Base-by-base conservation (phyloP, 768 basidiomycete species). In the Melanogaster broomeanus region DNA sequence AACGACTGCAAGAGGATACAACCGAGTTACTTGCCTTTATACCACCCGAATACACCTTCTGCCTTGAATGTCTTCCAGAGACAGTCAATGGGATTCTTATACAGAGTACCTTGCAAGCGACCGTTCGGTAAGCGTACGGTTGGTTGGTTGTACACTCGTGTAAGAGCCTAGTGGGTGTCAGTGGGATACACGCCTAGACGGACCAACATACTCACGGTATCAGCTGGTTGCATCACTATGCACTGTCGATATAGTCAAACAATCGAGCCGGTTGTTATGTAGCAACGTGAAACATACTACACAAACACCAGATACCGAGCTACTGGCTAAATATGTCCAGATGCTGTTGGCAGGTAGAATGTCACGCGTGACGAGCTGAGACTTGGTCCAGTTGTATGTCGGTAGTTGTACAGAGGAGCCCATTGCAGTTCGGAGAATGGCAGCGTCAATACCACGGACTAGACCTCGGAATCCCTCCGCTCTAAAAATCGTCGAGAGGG, bases 71-170 rank as follows among this genome's bases (percentile, higher is more conserved):
- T 99, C 77, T 97, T 98, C 91, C 90, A 96, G 44, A 99, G 74
- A 72, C 96, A 98, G 61, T 98, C 94, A 61, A 98, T 85, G 4
- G 95, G 95, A 63, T 89, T 94, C 68, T 80, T 89, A 72, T 98
- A 97, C 18, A 95, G 72, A 1, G 83, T 74, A 12, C 93, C 95
- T 55, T 83, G 80, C 25, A 81, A 65, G 59, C 74, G 84, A 30
- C 93, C 93, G 59, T 88, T 78, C 3, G 88, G 84, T 33, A 84
- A 77, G 40, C 73, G 73, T 58, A 76, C 77, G 0, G 92, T 93
- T 10, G 92, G 90, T 76, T 96, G 97, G 64, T 98, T 98, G 69
- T 98, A 99, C 81, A 98, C 85, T 51, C 97, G 80, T 7, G 97
- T 98, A 43, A 98, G 71, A 44, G 90, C 88, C 83, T 91, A 61